Base-by-base conservation (phyloP, 140 eudicot species). In the Oenanthe javanica region DNA sequence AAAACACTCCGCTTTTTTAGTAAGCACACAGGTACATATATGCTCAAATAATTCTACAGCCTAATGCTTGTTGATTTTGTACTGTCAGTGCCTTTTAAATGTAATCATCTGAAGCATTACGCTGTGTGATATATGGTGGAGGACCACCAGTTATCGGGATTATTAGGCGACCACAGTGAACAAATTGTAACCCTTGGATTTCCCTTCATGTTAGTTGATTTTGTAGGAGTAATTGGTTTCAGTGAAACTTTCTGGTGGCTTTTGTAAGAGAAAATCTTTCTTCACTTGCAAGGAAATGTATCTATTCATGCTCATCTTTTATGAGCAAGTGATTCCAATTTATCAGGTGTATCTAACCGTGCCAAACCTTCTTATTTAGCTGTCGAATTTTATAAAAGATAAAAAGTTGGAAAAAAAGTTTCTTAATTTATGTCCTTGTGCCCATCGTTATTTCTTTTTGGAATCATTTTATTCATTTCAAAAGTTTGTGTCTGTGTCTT, bases 1-100 rank as follows among this genome's bases (percentile, higher is more conserved):
- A 25, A 43, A 47, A 21, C 59, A 72, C 19, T 4, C 66, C 2
- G 77, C 77, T 73, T 73, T 46, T 9, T 9, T 23, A n/a, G 31
- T n/a, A 75, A 48, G 78, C 78, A 23, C 25, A 50, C 43, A 75
- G 78, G 78, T 75, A 48, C 45, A 75, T 49, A 75, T 75, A 75
- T 75, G 78, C 25, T 75, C 45, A 75, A 45, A 25, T 48, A 75
- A 5, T 75, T 23, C 38, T 48, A 48, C 61, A 13, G 77, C 57
- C 14, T 52, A 75, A 46, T 48, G 78, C 43, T 5, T 10, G 25
- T 75, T 48, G 78, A 75, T n/a, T 59, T 75, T 48, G 61, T 42
- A 75, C 59, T 6, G n/a, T 12, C 61, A 18, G 6, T 75, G 10
- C 27, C 43, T 23, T n/a, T 47, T 12, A 4, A 4, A 4, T 75